A percentile compares a stretch with the other conserved stretches of the same genome.
Evolutionary conservation across 805 yeast species (phyloP).

Genomic region (Cyberlindnera suaveolens): DNA sequence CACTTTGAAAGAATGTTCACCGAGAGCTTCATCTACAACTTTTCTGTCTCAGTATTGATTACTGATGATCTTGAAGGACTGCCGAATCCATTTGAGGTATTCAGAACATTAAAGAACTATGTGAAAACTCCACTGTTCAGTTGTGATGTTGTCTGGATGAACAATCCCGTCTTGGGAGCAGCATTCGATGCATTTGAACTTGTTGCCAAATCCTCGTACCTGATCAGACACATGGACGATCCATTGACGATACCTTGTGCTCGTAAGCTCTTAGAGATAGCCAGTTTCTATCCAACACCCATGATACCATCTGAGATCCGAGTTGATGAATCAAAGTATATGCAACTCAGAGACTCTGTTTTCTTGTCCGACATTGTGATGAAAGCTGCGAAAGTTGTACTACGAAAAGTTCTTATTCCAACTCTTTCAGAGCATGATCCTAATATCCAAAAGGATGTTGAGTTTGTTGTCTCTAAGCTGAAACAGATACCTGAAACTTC

Average conservation of each 20-base stretch:
- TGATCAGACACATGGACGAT: conserved; percentile 13
- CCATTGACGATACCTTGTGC: conserved; percentile 8
- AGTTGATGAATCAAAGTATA: conserved; percentile 6
- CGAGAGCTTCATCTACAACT: conserved; percentile 40
- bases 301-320: conserved; percentile 16
- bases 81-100: conserved; percentile 39
- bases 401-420: conserved; percentile 12
- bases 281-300: conserved; percentile 14
- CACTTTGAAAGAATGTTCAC: conserved; percentile 30
- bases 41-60: conserved; percentile 32
- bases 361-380: conserved; percentile 16
- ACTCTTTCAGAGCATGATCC: conserved; percentile 3
- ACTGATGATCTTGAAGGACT: conserved; percentile 27
- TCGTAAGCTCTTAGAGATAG: conserved; percentile 12
- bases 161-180: conserved; percentile 36
- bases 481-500: conserved; percentile 5
- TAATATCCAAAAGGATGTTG: conserved; percentile 10
- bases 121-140: conserved; percentile 31
- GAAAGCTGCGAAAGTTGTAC: conserved; percentile 13
- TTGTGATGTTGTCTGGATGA: conserved; percentile 36
- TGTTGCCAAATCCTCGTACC: conserved; percentile 30
- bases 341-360: conserved; percentile 14
- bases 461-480: conserved; percentile 2
- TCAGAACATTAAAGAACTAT: conserved; percentile 26
- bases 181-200: conserved; percentile 30